Percentiles rank a stretch among this genome's conserved stretches.
These are phyloP conservation scores for Coffea humblotiana DNA, from an alignment of 305 asterid genomes.

Conservation along the genomic window DNA sequence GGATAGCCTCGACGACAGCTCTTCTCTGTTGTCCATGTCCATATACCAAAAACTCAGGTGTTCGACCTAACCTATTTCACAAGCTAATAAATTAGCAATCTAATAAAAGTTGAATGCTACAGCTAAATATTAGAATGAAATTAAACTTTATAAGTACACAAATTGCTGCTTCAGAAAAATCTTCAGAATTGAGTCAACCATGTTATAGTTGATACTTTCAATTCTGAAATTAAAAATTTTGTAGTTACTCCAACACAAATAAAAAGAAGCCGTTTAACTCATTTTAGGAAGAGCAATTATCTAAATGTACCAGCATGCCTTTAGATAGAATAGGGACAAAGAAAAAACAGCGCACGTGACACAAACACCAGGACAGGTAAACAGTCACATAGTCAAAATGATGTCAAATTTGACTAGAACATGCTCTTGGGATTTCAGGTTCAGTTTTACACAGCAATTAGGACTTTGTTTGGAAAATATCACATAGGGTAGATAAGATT, in stretches of 20 bases:
- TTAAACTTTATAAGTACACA: background rate
- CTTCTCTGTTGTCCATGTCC: slow-evolving; percentile 98
- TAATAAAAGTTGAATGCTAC: background rate
- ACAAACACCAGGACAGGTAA: background rate
- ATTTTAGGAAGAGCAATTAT: background rate
- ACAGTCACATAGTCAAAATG: background rate
- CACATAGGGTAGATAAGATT: background rate
- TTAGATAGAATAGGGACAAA: background rate
- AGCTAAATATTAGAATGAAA: background rate
- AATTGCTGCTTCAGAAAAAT: background rate
- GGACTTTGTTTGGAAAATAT: background rate
- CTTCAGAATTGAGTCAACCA: background rate
- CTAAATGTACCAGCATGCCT: background rate
- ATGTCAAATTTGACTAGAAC: background rate
- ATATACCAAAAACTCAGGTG: slow-evolving; percentile 73
- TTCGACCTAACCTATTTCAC: slow-evolving; percentile 77
- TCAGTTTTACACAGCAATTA: background rate
- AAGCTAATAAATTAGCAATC: slow-evolving; percentile 24
- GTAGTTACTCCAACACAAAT: background rate
- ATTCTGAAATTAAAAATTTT: background rate
- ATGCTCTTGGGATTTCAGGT: background rate
- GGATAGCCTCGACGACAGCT: slow-evolving; percentile 87
- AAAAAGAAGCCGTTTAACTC: background rate
- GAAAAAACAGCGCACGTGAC: background rate
- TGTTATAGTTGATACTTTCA: background rate